Conservation (phyloP, 345 rosid genomes). For the Durio zibethinus region DNA sequence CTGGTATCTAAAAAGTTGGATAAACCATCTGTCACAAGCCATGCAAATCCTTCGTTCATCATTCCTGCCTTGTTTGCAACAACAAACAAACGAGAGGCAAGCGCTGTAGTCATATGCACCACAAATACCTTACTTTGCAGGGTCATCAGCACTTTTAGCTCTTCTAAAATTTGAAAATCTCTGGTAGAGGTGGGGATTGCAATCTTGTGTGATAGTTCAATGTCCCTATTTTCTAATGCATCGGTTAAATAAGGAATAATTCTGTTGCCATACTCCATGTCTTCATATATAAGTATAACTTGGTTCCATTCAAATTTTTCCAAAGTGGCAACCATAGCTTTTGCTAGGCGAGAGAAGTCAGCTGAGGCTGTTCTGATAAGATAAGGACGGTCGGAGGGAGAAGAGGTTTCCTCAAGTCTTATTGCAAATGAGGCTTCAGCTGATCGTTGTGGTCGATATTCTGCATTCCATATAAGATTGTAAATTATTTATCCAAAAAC, state of each 20-base stretch:
- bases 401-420: background rate
- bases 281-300: background rate
- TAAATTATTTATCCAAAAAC: too few relatives aligned
- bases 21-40: constrained; percentile 5
- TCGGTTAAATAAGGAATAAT: background rate
- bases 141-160: background rate
- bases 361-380: background rate
- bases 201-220: background rate
- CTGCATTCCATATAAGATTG: background rate
- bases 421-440: constrained; percentile 1
- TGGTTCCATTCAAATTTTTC: background rate
- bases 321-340: background rate
- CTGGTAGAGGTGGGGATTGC: background rate
- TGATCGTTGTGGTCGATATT: background rate
- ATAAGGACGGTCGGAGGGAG: background rate
- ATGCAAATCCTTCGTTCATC: background rate
- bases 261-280: background rate
- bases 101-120: constrained; percentile 8
- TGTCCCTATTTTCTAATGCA: background rate
- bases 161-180: background rate
- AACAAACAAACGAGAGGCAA: background rate
- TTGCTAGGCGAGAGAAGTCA: constrained; percentile 6
- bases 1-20: background rate
- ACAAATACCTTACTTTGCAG: background rate
- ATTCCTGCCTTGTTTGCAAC: background rate